Base-by-base conservation (phyloP, 805 yeast genomes). In the Candida pini region DNA sequence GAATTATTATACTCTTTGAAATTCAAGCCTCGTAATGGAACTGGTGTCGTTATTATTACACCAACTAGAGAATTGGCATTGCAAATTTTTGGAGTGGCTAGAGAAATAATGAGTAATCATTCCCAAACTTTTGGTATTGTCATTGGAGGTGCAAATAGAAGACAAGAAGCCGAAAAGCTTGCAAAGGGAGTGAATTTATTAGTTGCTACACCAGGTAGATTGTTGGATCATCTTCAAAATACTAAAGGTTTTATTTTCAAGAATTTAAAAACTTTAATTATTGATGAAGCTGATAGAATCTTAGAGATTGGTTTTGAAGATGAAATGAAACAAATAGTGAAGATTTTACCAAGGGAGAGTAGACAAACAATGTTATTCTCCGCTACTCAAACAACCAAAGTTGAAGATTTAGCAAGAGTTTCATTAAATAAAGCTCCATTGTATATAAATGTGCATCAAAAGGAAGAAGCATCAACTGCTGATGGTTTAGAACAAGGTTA, bases 401-500 rank as follows among this genome's bases (percentile, higher is more conserved):
- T n/a, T n/a, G n/a, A 92, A 62, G 98, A 92, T 66, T 71, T 92
- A 54, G 98, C 99, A 12, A 77, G 99, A 63, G 90, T 92, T 34
- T 90, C 98, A 3, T 70, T 94, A 52, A 79, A 95, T 58, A 81
- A 89, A 34, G 97, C 97, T 29, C 97, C 98, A 9, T 63, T 76
- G 40, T 94, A 89, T 62, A 92, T 92, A 45, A 92, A 90, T 54
- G 98, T 92, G 33, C 96, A 84, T 43, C 78, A 81, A 31, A 85
- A 80, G 50, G 74, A 81, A 29, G 90, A 77, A 24, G 76, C 77
- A 4, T 87, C 97, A 3, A 92, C 99, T 3, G 98, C 88, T 7
- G 96, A 88, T 52, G 97, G 97, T 21, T 69, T 92, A 48, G 99
- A 92, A 63, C 99, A 92, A 64, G 99, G 99, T 22, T 92, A 92